phyloP scores from a whole-genome alignment of 768 basidiomycete species.

The Rickenella mellea region DNA sequence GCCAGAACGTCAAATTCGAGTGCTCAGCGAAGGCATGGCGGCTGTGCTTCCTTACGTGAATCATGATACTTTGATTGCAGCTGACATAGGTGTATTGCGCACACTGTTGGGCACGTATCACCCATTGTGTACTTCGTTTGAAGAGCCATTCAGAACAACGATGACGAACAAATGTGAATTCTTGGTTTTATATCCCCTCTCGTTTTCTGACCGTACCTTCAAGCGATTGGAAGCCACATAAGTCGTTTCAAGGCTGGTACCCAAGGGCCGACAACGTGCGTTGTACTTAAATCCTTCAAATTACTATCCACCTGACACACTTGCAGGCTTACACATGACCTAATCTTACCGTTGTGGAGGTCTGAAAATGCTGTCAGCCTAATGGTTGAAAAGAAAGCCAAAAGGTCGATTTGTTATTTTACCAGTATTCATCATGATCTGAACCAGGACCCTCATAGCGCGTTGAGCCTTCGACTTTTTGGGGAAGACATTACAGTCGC shows the following conservation, averaged over 20 bases:
- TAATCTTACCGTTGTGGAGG: slow-evolving; percentile 94
- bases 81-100: slow-evolving; percentile 46
- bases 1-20: slow-evolving; percentile 45
- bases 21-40: slow-evolving; percentile 78
- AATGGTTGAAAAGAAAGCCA: slow-evolving; percentile 96
- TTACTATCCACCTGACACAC: neutral
- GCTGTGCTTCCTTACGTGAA: slow-evolving; percentile 78
- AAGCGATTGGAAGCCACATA: slow-evolving; percentile 66
- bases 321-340: slow-evolving; percentile 60
- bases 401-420: slow-evolving; percentile 47
- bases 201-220: neutral
- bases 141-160: slow-evolving; percentile 43
- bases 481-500: slow-evolving; percentile 64
- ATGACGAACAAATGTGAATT: slow-evolving; percentile 48
- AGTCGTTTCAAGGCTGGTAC: slow-evolving; percentile 54
- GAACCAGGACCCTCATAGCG: slow-evolving; percentile 34
- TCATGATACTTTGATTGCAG: slow-evolving; percentile 49
- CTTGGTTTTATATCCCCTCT: slow-evolving; percentile 1
- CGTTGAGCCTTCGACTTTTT: slow-evolving; percentile 78
- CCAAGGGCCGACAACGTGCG: slow-evolving; percentile 46
- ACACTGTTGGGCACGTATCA: slow-evolving; percentile 72
- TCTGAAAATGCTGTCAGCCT: slow-evolving; percentile 78
- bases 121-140: slow-evolving; percentile 60
- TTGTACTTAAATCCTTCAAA: slow-evolving; percentile 7
- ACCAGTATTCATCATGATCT: neutral